Evolutionary conservation across 2,329 filamentous ascomycete species (phyloP), one percentile per base, ranked within the genome.

Genomic region (Tothia fuscella): DNA sequence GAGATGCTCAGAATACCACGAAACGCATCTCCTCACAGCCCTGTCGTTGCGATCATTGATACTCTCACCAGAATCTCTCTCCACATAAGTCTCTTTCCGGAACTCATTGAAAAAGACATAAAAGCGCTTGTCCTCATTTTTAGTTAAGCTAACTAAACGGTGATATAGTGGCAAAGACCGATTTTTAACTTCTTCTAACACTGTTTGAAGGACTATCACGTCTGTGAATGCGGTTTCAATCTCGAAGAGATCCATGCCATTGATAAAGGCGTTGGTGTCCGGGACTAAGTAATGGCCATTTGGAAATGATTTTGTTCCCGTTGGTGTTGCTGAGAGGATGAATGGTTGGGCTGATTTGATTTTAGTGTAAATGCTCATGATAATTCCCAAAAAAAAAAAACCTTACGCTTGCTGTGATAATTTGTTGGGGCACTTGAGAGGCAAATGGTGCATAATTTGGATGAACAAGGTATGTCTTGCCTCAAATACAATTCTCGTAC

Each of bases 61-160:
- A 3, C 76, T 82, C 66, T 98, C 91, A 28, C 83, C 80, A 5
- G 71, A 61, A 16, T 79, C 73, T 47, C 91, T 74, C 21, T 73
- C 65, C 36, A 95, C 76, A 55, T 94, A 83, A 0, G 91, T 98
- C 61, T 98, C 93, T 29, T 88, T 69, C 39, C 89, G 76, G 57
- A 98, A 98, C 54, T 98, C 91, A 60, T 98, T 98, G 74, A 96
- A 96, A 60, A 98, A 98, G 40, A 98, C 85, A 56, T 96, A 95
- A 59, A 94, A 96, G 42, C 89, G 78, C 69, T 98, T 98, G 50
- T 93, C 87, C 53, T 94, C 87, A 55, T 89, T 94, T 63, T 89
- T 93, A 29, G 88, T 93, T 48, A 98, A 69, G 17, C 82, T 79
- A 50, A 96, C 77, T 38, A 98, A 69, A 29, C 91, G 83, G 60